These are phyloP conservation scores for Pseudogymnoascus sp. DNA, from an alignment of 2,329 filamentous ascomycete species.

Conservation along the genomic window DNA sequence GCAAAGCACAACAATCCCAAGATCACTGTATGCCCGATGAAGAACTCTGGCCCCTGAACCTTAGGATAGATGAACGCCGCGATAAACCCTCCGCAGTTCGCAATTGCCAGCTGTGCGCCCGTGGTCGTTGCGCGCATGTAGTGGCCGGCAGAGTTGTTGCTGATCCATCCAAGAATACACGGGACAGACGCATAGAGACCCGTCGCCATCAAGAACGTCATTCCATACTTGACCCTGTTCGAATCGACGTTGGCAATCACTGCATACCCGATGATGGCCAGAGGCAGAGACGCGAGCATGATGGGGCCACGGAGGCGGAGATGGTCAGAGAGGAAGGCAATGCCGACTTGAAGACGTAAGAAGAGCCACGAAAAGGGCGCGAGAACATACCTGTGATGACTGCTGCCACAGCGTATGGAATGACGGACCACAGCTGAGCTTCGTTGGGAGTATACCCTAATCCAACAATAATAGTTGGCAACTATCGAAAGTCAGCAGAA, in stretches of 20 bases:
- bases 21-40: slow-evolving; percentile 52
- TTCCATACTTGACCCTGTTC: slow-evolving; percentile 37
- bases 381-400: slow-evolving; percentile 39
- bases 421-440: slow-evolving; percentile 57
- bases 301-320: slow-evolving; percentile 49
- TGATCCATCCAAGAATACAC: slow-evolving; percentile 45
- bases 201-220: slow-evolving; percentile 37
- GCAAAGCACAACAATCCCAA: slow-evolving; percentile 50
- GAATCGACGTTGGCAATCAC: slow-evolving; percentile 46
- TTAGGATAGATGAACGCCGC: slow-evolving; percentile 30
- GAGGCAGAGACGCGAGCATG: slow-evolving; percentile 53
- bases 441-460: slow-evolving; percentile 40
- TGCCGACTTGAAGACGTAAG: slow-evolving; percentile 31
- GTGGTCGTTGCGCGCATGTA: slow-evolving; percentile 62
- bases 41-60: slow-evolving; percentile 46
- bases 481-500: slow-evolving; percentile 27
- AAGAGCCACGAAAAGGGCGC: neutral
- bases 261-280: slow-evolving; percentile 57
- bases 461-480: slow-evolving; percentile 52
- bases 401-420: slow-evolving; percentile 58
- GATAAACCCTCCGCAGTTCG: slow-evolving; percentile 59
- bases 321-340: slow-evolving; percentile 52
- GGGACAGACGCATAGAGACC: slow-evolving; percentile 40
- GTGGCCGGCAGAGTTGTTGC: slow-evolving; percentile 52
- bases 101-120: slow-evolving; percentile 55